A percentile compares a stretch with the other conserved stretches of the same genome.
These are phyloP conservation scores for Debaryomyces sp. DNA, from an alignment of 1,139 yeast species.

Conservation along the genomic window DNA sequence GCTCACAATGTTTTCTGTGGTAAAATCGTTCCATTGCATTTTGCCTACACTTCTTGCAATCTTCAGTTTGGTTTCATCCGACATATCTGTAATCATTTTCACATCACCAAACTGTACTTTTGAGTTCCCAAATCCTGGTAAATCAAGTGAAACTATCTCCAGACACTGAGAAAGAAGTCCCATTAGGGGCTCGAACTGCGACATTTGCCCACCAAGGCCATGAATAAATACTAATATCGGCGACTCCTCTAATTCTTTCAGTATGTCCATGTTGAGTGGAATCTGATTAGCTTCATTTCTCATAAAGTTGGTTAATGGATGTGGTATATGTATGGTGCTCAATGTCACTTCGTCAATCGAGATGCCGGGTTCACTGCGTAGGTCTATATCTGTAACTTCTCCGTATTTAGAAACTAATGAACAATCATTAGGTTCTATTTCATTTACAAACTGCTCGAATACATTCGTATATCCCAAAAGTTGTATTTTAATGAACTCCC, in stretches of 20 bases:
- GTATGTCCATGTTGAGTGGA: constrained; percentile 26
- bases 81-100: constrained; percentile 27
- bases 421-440: constrained; percentile 56
- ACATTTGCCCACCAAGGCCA: constrained; percentile 78
- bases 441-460: constrained; percentile 44
- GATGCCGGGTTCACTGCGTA: constrained; percentile 21
- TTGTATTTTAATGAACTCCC: constrained; percentile 29
- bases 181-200: constrained; percentile 70
- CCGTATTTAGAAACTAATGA: constrained; percentile 54
- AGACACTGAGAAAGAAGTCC: constrained; percentile 67
- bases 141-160: constrained; percentile 63
- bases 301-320: constrained; percentile 54
- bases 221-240: constrained; percentile 68
- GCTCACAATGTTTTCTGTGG: constrained; percentile 51
- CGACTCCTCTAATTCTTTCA: constrained; percentile 43
- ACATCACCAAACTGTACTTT: constrained; percentile 23
- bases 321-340: constrained; percentile 52
- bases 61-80: constrained; percentile 25
- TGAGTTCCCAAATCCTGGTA: constrained; percentile 78
- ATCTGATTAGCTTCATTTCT: constrained; percentile 36
- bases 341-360: constrained; percentile 41
- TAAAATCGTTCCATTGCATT: constrained; percentile 48
- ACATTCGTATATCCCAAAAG: constrained; percentile 27
- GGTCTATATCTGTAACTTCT: constrained; percentile 37
- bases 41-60: constrained; percentile 33